Evolutionary conservation across 1,139 yeast genomes (phyloP).

Genomic region (Yamadazyma triangularis): DNA sequence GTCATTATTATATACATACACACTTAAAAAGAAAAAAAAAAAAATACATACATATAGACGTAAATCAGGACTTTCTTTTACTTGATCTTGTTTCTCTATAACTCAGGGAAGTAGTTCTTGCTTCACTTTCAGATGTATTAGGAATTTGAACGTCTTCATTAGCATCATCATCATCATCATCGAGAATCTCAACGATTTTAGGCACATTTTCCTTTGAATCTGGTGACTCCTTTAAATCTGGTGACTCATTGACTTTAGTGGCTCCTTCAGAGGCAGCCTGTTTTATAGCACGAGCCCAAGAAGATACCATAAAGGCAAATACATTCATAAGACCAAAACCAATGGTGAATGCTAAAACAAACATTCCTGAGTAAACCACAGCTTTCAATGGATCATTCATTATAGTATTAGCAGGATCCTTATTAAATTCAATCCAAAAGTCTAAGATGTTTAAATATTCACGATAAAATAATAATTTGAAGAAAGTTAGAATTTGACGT

Average conservation of each 20-base stretch:
- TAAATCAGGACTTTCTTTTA: conserved; percentile 3
- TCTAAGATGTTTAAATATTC: conserved; percentile 24
- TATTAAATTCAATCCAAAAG: conserved; percentile 33
- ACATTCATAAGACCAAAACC: conserved; percentile 39
- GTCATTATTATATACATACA: not conserved
- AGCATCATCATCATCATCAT: conserved; percentile 7
- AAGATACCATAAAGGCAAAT: conserved; percentile 17
- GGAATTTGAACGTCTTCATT: no score
- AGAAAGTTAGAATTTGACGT: conserved; percentile 17
- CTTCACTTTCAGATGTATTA: not conserved
- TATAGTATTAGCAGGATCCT: conserved; percentile 40
- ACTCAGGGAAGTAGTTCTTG: conserved; percentile 1
- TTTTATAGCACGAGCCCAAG: conserved; percentile 16
- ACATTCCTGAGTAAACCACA: conserved; percentile 38
- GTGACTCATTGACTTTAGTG: conserved; percentile 4
- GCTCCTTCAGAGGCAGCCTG: conserved; percentile 9
- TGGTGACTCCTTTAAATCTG: no score
- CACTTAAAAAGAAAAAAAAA: not conserved
- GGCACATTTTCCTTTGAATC: conserved; percentile 8
- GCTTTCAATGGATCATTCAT: conserved; percentile 45
- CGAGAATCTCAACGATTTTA: conserved; percentile 13
- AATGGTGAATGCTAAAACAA: conserved; percentile 35
- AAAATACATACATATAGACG: not conserved
- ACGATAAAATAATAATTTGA: conserved; percentile 15
- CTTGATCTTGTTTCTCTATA: conserved; percentile 3